A percentile compares a stretch with the other conserved stretches of the same genome.
These are phyloP conservation scores for Ophiocordyceps camponoti-floridani DNA, from an alignment of 2,329 filamentous ascomycete genomes.

Conservation along the genomic window DNA sequence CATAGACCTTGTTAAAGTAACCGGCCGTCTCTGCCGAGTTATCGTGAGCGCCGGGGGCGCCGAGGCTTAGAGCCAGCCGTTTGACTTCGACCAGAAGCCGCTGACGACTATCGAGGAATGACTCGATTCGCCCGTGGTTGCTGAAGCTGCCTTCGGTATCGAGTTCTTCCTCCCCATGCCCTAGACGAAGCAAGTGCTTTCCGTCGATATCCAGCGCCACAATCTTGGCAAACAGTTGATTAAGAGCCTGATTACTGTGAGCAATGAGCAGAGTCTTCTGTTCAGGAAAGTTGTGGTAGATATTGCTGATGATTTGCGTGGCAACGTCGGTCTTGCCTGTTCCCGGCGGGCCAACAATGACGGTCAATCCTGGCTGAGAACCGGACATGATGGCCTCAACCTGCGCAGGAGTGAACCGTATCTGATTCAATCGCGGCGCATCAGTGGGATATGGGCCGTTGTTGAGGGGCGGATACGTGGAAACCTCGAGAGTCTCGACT, in stretches of 20 bases:
- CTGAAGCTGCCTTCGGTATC: constrained; percentile 75
- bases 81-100: constrained; percentile 68
- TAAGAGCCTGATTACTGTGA: constrained; percentile 94
- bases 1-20: constrained; percentile 88
- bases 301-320: constrained; percentile 95
- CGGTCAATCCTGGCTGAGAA: constrained; percentile 80
- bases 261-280: constrained; percentile 86
- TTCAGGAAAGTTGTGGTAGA: constrained; percentile 92
- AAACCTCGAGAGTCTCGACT: constrained; percentile 58
- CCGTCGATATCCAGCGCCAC: constrained; percentile 92
- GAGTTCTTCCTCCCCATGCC: constrained; percentile 89
- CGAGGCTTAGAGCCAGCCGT: constrained; percentile 68
- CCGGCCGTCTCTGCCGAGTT: constrained; percentile 92
- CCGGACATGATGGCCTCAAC: constrained; percentile 87
- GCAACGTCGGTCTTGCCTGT: constrained; percentile 99
- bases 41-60: constrained; percentile 82
- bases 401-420: constrained; percentile 83
- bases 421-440: constrained; percentile 58
- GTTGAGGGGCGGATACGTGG: constrained; percentile 78
- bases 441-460: constrained; percentile 81
- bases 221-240: constrained; percentile 96
- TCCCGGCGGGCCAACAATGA: constrained; percentile 87
- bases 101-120: constrained; percentile 76
- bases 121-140: constrained; percentile 88
- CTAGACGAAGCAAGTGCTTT: constrained; percentile 77